A percentile compares a stretch with the other conserved stretches of the same genome.
Conservation (phyloP, 225 moss, liverwort and hornwort species). For the Marchantia paleacea region DNA sequence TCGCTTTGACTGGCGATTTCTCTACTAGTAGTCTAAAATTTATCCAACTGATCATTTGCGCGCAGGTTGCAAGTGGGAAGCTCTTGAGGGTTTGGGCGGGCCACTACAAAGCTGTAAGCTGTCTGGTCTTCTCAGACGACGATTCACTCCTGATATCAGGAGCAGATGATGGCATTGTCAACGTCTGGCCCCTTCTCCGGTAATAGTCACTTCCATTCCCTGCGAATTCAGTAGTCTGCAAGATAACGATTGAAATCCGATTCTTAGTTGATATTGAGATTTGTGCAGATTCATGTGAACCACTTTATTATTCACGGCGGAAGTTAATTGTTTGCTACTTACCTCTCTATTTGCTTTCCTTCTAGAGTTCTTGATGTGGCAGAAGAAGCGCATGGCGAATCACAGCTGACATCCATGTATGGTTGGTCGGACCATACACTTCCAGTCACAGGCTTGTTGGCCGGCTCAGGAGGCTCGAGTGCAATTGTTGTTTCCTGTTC, state of each 20-base stretch:
- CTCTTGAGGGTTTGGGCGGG: constrained; percentile 87
- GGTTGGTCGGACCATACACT: constrained; percentile 96
- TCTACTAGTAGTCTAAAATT: background rate
- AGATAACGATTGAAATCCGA: background rate
- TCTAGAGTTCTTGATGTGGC: constrained; percentile 73
- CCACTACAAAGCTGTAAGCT: constrained; percentile 89
- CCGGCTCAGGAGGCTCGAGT: constrained; percentile 93
- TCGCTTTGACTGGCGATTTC: background rate
- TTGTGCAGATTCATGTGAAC: background rate
- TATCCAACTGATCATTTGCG: constrained; percentile 1
- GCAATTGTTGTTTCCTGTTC: constrained; percentile 98
- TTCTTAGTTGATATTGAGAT: background rate
- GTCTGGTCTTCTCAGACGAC: constrained; percentile 90
- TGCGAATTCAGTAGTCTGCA: background rate
- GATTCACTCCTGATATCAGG: constrained; percentile 89
- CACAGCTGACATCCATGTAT: constrained; percentile 79
- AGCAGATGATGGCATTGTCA: constrained; percentile 86
- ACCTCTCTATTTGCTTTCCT: background rate
- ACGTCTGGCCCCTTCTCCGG: constrained; percentile 98
- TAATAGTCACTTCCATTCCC: constrained; percentile 21
- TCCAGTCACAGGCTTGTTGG: constrained; percentile 84
- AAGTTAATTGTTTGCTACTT: background rate
- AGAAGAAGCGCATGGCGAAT: constrained; percentile 75
- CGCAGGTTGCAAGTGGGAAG: constrained; percentile 81
- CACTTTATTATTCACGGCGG: background rate